Percentiles rank a stretch among this genome's conserved stretches.
These are phyloP conservation scores for Cyphellophora attinorum DNA, from an alignment of 2,329 filamentous ascomycete genomes.

Conservation along the genomic window DNA sequence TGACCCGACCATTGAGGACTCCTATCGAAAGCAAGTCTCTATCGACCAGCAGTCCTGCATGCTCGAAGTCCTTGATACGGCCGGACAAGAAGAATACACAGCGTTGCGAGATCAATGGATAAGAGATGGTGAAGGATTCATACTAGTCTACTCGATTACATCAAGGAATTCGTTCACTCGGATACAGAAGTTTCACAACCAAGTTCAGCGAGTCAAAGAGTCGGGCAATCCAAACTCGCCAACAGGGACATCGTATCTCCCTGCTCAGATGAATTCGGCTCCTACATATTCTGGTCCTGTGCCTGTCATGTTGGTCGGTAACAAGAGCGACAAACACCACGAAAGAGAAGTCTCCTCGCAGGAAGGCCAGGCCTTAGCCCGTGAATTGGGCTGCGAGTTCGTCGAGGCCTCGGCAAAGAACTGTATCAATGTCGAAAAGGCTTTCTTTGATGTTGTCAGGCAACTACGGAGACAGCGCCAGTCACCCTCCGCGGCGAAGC, in stretches of 20 bases:
- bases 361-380: slow-evolving; percentile 83
- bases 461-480: slow-evolving; percentile 78
- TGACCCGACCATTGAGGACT: slow-evolving; percentile 60
- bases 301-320: slow-evolving; percentile 95
- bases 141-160: slow-evolving; percentile 96
- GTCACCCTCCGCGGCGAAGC: slow-evolving; percentile 23
- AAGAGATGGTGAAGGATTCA: slow-evolving; percentile 91
- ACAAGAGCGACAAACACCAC: slow-evolving; percentile 94
- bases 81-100: slow-evolving; percentile 97
- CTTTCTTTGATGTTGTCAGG: slow-evolving; percentile 93
- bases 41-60: slow-evolving; percentile 94
- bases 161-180: slow-evolving; percentile 90
- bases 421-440: slow-evolving; percentile 96
- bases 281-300: slow-evolving; percentile 45
- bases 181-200: slow-evolving; percentile 91
- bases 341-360: slow-evolving; percentile 95
- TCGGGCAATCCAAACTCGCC: slow-evolving; percentile 52
- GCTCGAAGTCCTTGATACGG: slow-evolving; percentile 94
- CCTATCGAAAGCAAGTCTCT: slow-evolving; percentile 61
- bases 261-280: slow-evolving; percentile 39
- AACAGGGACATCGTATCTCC: slow-evolving; percentile 38
- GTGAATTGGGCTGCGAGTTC: slow-evolving; percentile 90
- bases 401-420: slow-evolving; percentile 96
- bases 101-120: slow-evolving; percentile 97
- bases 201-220: slow-evolving; percentile 96